Evolutionary conservation across 1,139 yeast species (phyloP), one percentile per base, ranked within the genome.

Genomic region (Diutina rugosa): DNA sequence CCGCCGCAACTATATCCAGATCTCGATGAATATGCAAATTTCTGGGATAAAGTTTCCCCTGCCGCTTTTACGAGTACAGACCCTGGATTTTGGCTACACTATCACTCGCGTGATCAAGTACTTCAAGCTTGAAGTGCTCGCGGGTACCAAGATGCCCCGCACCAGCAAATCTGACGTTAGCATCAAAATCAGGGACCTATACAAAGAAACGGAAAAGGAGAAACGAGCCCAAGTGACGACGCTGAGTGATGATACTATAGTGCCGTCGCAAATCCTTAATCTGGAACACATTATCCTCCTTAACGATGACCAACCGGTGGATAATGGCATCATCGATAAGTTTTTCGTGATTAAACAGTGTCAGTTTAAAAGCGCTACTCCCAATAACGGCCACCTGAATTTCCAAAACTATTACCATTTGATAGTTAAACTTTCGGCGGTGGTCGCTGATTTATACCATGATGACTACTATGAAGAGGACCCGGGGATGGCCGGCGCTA

Each of bases 301-400:
- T 6, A 70, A 69, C 56, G 69, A 71, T 54, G 64, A 49, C 9
- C 53, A n/a, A n/a, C 53, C 70, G 10, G 57, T 61, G 8, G 58
- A 66, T 14, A 62, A 67, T 57, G 65, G 65, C 10, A 65, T 62
- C 49, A 66, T 73, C 44, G 74, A 73, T 58, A 68, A 70, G 56
- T 74, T 63, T 59, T 72, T 67, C 60, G 65, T 70, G 26, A 67
- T 76, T 46, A 72, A 70, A 63, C 78, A 71, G 67, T 72, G 81
- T 60, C 85, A 82, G 64, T 83, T 83, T 65, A 76, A 79, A 56
- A 80, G 76, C 60, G 86, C 87, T 14, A 83, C 88, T 0, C 84
- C 87, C 5, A 82, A 82, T 63, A 82, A 82, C 63, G 86, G 86
- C 14, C 81, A 83, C 60, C 70, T 74, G 51, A 72, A 78, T 16